These are phyloP conservation scores for Casuarina cunninghamiana DNA, from an alignment of 306 rosid species.

Conservation along the genomic window DNA sequence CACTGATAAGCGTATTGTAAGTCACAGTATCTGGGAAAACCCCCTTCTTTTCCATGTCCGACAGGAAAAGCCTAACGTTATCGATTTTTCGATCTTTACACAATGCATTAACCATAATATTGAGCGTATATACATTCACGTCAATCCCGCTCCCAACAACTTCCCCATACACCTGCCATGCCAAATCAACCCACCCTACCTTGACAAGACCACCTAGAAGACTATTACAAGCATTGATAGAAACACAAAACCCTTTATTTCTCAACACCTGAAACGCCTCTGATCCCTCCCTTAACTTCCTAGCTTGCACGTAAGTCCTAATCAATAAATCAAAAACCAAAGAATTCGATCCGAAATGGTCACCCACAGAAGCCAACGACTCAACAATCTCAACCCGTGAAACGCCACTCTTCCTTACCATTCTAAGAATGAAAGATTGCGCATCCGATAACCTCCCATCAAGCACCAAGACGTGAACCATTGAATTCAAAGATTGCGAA, in stretches of 20 bases:
- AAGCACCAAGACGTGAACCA: slow-evolving; percentile 59
- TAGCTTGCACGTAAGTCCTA: slow-evolving; percentile 84
- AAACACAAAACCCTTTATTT: slow-evolving; percentile 46
- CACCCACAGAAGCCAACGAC: slow-evolving; percentile 41
- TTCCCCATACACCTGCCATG: slow-evolving; percentile 64
- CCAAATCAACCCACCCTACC: slow-evolving; percentile 83
- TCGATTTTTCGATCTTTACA: slow-evolving; percentile 66
- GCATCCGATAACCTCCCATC: slow-evolving; percentile 65
- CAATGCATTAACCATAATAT: slow-evolving; percentile 87
- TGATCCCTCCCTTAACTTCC: slow-evolving; percentile 76
- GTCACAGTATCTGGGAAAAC: slow-evolving; percentile 70
- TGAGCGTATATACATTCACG: slow-evolving; percentile 72
- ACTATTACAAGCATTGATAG: slow-evolving; percentile 74
- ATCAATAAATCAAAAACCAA: slow-evolving; percentile 66
- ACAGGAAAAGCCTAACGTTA: slow-evolving; percentile 49
- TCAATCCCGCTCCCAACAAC: slow-evolving; percentile 43
- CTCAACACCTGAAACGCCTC: slow-evolving; percentile 61
- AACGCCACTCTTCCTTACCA: slow-evolving; percentile 70
- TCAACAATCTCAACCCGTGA: slow-evolving; percentile 60
- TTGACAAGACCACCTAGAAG: slow-evolving; percentile 81
- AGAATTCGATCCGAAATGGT: slow-evolving; percentile 14
- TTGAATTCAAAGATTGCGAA: slow-evolving; percentile 48
- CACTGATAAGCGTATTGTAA: slow-evolving; percentile 71
- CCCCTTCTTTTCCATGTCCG: slow-evolving; percentile 57
- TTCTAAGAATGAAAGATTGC: slow-evolving; percentile 64